These are phyloP conservation scores for Clarireedia monteithiana DNA, from an alignment of 2,329 filamentous ascomycete genomes.

Conservation along the genomic window DNA sequence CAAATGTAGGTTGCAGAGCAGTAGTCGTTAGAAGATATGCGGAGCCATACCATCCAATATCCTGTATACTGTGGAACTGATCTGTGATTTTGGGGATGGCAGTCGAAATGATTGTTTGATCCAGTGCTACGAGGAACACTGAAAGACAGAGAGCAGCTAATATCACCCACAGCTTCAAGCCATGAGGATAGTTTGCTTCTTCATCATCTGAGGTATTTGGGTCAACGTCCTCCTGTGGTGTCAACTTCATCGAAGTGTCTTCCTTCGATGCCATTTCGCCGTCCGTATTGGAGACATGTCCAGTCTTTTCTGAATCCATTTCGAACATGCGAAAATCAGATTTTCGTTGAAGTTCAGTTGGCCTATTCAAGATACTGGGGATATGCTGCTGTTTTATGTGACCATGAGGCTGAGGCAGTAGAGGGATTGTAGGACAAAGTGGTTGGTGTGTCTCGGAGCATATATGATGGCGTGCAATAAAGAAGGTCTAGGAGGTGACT, in stretches of 20 bases:
- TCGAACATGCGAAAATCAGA: not conserved
- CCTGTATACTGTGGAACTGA: constrained; percentile 33
- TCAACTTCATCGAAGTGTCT: not conserved
- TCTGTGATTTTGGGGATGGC: constrained; percentile 34
- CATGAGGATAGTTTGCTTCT: constrained; percentile 10
- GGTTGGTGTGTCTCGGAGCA: no score
- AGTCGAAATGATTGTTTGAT: constrained; percentile 32
- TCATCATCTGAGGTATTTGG: not conserved
- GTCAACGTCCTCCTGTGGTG: not conserved
- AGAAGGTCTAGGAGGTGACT: no score
- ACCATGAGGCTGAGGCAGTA: no score
- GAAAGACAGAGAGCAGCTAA: constrained; percentile 23
- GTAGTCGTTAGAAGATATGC: constrained; percentile 33
- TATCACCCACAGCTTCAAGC: constrained; percentile 22
- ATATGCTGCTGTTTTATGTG: no score
- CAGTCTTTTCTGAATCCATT: not conserved
- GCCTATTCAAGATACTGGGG: no score
- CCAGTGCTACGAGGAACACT: constrained; percentile 26
- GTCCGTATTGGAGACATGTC: not conserved
- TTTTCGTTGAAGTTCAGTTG: no score
- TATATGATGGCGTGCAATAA: no score
- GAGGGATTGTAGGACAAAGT: no score
- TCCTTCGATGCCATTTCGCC: not conserved
- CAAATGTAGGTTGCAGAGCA: constrained; percentile 27
- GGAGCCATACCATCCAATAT: constrained; percentile 40